Conservation (phyloP, 768 basidiomycete species). For the Leccinum fibrillosum region DNA sequence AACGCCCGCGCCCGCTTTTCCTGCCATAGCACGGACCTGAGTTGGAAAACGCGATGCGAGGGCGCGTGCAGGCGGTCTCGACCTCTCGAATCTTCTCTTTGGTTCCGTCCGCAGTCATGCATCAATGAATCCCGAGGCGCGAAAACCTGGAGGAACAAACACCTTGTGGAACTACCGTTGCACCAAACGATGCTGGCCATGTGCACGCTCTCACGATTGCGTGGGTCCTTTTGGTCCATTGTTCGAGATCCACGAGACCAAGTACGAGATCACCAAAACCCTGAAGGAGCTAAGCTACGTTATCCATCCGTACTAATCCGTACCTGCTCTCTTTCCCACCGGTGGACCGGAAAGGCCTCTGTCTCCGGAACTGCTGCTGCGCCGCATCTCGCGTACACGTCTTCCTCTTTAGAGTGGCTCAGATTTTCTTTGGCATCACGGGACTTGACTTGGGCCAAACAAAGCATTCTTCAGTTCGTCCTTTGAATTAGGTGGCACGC, state of each 20-base stretch:
- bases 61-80: constrained; percentile 3
- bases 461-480: neutral
- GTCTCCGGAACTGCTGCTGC: neutral
- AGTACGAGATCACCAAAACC: constrained; percentile 26
- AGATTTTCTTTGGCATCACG: neutral
- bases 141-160: neutral
- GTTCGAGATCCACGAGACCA: constrained; percentile 20
- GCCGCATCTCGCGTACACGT: neutral
- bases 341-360: neutral
- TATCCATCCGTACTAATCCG: constrained; percentile 2
- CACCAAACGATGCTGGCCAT: neutral
- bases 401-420: neutral
- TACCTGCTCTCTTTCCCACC: constrained; percentile 8
- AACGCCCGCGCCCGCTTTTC: constrained; percentile 1
- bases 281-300: constrained; percentile 33
- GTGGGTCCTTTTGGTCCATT: neutral
- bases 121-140: neutral
- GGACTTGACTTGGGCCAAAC: neutral
- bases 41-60: neutral
- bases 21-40: neutral
- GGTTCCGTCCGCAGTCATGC: neutral
- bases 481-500: neutral
- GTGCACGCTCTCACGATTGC: constrained; percentile 4
- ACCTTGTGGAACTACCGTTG: constrained; percentile 11
- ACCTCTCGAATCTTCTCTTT: neutral